These are phyloP conservation scores for Fusarium sp. DNA, from an alignment of 2,329 filamentous ascomycete species.

Conservation along the genomic window DNA sequence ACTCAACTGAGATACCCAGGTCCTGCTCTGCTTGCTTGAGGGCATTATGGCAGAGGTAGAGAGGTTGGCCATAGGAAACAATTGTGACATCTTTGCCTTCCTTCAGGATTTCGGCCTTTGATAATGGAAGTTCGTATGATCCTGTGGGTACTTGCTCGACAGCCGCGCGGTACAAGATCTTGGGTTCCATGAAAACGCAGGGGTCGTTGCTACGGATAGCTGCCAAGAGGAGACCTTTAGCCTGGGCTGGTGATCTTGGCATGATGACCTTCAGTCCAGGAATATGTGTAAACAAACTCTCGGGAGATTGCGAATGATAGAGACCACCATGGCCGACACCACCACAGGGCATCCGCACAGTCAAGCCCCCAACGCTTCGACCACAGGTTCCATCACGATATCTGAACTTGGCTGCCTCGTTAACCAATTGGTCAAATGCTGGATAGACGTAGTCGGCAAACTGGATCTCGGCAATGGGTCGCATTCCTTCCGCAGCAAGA, in stretches of 20 bases:
- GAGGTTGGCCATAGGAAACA: constrained; percentile 88
- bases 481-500: constrained; percentile 89
- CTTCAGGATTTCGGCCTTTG: constrained; percentile 86
- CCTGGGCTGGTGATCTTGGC: constrained; percentile 86
- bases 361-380: constrained; percentile 78
- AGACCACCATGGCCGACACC: constrained; percentile 90
- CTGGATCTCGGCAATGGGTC: constrained; percentile 92
- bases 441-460: constrained; percentile 96
- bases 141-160: constrained; percentile 90
- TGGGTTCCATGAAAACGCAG: constrained; percentile 93
- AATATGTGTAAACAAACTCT: constrained; percentile 88
- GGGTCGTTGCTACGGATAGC: constrained; percentile 86
- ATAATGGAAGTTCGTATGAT: constrained; percentile 84
- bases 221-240: constrained; percentile 85
- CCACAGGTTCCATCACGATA: constrained; percentile 75
- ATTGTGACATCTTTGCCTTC: constrained; percentile 84
- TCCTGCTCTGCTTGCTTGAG: constrained; percentile 81
- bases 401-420: constrained; percentile 89
- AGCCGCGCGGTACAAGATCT: constrained; percentile 90
- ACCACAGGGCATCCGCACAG: constrained; percentile 90
- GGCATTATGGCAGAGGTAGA: constrained; percentile 85
- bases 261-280: constrained; percentile 88
- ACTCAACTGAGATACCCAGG: constrained; percentile 79
- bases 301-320: constrained; percentile 90
- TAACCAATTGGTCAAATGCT: constrained; percentile 93